These are phyloP conservation scores for Massarina eburnea DNA, from an alignment of 2,329 filamentous ascomycete species.

Conservation along the genomic window DNA sequence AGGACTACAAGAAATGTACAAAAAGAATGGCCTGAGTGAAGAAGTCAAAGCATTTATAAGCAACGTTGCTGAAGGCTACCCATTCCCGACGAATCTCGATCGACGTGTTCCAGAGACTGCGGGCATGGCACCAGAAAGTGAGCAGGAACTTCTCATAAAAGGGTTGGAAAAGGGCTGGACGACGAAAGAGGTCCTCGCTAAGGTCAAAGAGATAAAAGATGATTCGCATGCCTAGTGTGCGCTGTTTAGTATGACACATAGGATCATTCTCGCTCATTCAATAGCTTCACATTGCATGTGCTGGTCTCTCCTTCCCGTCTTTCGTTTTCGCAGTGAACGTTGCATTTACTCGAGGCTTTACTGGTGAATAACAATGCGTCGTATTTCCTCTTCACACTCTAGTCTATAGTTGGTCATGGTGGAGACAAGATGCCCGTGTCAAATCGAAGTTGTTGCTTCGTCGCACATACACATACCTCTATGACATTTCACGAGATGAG, in stretches of 20 bases:
- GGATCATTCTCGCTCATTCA: too few relatives aligned
- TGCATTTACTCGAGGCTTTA: too few relatives aligned
- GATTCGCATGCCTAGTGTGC: slow-evolving; percentile 27
- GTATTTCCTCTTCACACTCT: too few relatives aligned
- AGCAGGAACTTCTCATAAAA: slow-evolving; percentile 55
- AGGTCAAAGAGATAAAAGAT: slow-evolving; percentile 42
- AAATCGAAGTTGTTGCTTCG: too few relatives aligned
- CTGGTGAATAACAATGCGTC: too few relatives aligned
- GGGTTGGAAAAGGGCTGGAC: slow-evolving; percentile 49
- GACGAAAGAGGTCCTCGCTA: slow-evolving; percentile 44
- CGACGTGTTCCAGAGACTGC: slow-evolving; percentile 56
- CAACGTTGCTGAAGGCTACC: slow-evolving; percentile 60
- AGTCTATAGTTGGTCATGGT: too few relatives aligned
- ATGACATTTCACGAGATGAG: too few relatives aligned
- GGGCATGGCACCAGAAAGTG: slow-evolving; percentile 63
- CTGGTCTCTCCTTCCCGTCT: too few relatives aligned
- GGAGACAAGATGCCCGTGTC: too few relatives aligned
- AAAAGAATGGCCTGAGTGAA: slow-evolving; percentile 41
- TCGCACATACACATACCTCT: too few relatives aligned
- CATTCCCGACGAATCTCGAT: slow-evolving; percentile 65
- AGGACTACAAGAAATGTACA: slow-evolving; percentile 36
- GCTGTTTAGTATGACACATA: neutral
- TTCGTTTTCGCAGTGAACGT: too few relatives aligned
- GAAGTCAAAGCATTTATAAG: slow-evolving; percentile 52
- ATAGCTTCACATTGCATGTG: too few relatives aligned